These are phyloP conservation scores for Arxiozyma slooffiae DNA, from an alignment of 1,139 yeast genomes.

Conservation along the genomic window DNA sequence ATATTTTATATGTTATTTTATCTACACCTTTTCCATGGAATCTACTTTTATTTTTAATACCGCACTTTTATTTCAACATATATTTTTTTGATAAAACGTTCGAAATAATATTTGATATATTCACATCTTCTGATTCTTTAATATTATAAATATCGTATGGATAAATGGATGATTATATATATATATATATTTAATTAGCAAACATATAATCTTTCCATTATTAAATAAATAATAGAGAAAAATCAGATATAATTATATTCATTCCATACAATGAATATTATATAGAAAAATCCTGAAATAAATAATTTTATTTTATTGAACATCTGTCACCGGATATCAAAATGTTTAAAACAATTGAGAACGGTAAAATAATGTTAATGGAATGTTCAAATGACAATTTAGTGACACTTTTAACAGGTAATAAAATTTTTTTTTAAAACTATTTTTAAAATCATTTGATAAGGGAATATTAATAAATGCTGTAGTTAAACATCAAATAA, in stretches of 20 bases:
- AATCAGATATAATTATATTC: constrained; percentile 8
- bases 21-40: too few species aligned
- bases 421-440: constrained; percentile 36
- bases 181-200: constrained; percentile 19
- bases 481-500: constrained; percentile 65
- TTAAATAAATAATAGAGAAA: constrained; percentile 4
- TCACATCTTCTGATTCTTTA: too few species aligned
- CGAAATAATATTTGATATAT: too few species aligned
- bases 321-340: constrained; percentile 8
- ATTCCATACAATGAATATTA: constrained; percentile 7
- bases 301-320: constrained; percentile 19
- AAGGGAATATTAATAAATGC: constrained; percentile 35
- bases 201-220: constrained; percentile 10
- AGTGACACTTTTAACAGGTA: constrained; percentile 45
- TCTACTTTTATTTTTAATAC: too few species aligned
- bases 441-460: constrained; percentile 48
- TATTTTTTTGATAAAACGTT: too few species aligned
- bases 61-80: too few species aligned
- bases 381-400: constrained; percentile 43
- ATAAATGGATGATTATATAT: constrained; percentile 26
- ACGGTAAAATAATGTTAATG: constrained; percentile 51
- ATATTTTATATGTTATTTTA: too few species aligned
- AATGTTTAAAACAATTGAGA: constrained; percentile 7
- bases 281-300: constrained; percentile 29
- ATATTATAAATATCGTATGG: constrained; percentile 19